Evolutionary conservation across 2,329 filamentous ascomycete genomes (phyloP), one percentile per base, ranked within the genome.

Genomic region (Scedosporium aurantiacum): DNA sequence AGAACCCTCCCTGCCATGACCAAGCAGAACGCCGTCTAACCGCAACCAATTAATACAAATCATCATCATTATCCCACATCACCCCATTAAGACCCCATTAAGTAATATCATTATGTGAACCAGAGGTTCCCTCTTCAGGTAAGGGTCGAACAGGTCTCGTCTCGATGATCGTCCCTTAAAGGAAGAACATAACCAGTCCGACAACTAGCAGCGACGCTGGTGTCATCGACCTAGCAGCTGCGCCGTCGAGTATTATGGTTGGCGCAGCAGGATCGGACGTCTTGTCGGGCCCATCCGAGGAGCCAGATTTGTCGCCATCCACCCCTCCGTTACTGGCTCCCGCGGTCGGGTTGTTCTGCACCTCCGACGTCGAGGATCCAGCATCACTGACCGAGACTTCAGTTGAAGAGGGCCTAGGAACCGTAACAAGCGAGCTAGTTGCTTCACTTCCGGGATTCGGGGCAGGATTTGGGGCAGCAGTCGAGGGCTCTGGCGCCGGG

Each of bases 251-350:
- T 18, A 52, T 32, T 14, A 60, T 60, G 5, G 58, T 54, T 10
- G 58, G 58, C 2, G 58, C 58, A 12, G 45, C 58, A 18, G 58
- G 58, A 32, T 60, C 43, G n/a, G 57, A 21, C 16, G 40, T 18
- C 5, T 59, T 25, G 21, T 32, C 57, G 27, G 58, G 7, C 7
- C 41, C 45, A 50, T 18, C 18, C 16, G 57, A 27, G 23, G 57
- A 25, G 16, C 10, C 27, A 40, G 57, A 45, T 4, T 43, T n/a
- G 25, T 25, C 25, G 16, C 47, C 21, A 21, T 25, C 58, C 12
- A 27, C 7, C 7, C 32, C 27, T 23, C 32, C 25, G 32, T 18
- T 16, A 4, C 45, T 47, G 28, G n/a, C n/a, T 2, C 25, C 21
- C 8, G 16, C 28, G 27, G 58, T 43, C 3, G 45, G 43, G 2